These are phyloP conservation scores for Garcia nutans DNA, from an alignment of 345 rosid genomes.

Conservation along the genomic window DNA sequence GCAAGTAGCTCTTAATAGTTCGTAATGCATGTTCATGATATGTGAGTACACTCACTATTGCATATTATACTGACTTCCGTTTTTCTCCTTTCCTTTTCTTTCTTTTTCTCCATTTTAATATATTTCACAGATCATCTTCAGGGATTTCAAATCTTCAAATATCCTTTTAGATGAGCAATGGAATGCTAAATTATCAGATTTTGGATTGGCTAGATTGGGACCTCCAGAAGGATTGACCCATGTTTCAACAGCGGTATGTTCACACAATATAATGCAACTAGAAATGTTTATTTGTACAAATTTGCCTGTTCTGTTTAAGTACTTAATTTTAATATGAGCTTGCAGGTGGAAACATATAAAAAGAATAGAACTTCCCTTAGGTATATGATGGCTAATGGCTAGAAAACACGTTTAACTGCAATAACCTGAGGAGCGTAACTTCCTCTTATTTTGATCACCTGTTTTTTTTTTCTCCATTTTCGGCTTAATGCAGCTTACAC, in stretches of 20 bases:
- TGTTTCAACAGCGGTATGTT: conserved; percentile 82
- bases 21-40: neutral
- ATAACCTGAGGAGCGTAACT: too few relatives aligned
- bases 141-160: conserved; percentile 95
- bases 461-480: neutral
- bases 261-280: conserved; percentile 51
- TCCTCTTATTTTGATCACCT: too few relatives aligned
- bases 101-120: conserved; percentile 1
- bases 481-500: too few relatives aligned
- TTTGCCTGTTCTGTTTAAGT: too few relatives aligned
- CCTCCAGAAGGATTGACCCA: conserved; percentile 88
- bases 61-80: neutral
- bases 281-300: conserved; percentile 27
- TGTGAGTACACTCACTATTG: too few relatives aligned
- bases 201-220: conserved; percentile 94
- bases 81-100: neutral
- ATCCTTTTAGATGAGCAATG: conserved; percentile 85
- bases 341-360: too few relatives aligned
- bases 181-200: conserved; percentile 93
- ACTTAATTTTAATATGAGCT: too few relatives aligned
- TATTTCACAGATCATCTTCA: conserved; percentile 67
- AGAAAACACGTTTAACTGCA: too few relatives aligned
- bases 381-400: too few relatives aligned
- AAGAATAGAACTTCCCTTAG: too few relatives aligned
- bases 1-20: neutral